phyloP scores from a whole-genome alignment of 1,139 yeast species.

The Geotrichum histeridarum region DNA sequence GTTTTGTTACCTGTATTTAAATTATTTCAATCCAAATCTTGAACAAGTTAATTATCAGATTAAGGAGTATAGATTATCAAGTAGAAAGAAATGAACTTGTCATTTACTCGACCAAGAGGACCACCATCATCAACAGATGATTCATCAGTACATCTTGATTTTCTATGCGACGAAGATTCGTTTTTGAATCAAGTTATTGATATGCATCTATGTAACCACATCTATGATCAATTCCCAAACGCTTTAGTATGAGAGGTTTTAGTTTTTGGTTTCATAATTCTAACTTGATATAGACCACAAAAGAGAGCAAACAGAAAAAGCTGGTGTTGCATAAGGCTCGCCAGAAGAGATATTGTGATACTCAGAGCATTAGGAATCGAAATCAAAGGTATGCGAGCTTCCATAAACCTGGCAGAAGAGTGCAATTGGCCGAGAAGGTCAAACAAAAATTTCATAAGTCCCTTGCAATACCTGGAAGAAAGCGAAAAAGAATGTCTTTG shows the following conservation, averaged over 20 bases:
- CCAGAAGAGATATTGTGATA: background rate
- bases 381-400: background rate
- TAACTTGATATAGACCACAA: background rate
- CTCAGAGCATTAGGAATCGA: background rate
- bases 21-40: too few relatives aligned
- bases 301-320: background rate
- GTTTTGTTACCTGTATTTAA: too few relatives aligned
- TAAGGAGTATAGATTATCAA: too few relatives aligned
- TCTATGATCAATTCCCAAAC: background rate
- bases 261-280: background rate
- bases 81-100: too few relatives aligned
- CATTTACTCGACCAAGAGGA: too few relatives aligned
- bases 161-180: background rate
- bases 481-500: too few relatives aligned
- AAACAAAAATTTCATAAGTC: too few relatives aligned
- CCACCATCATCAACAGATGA: background rate
- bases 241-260: background rate
- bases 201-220: background rate
- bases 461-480: too few relatives aligned
- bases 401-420: conserved; percentile 25
- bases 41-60: too few relatives aligned
- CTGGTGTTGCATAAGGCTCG: background rate
- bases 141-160: background rate
- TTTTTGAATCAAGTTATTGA: background rate
- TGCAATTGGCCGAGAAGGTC: too few relatives aligned